phyloP scores from a whole-genome alignment of 2,329 filamentous ascomycete genomes.

The Ascomycota sp. region DNA sequence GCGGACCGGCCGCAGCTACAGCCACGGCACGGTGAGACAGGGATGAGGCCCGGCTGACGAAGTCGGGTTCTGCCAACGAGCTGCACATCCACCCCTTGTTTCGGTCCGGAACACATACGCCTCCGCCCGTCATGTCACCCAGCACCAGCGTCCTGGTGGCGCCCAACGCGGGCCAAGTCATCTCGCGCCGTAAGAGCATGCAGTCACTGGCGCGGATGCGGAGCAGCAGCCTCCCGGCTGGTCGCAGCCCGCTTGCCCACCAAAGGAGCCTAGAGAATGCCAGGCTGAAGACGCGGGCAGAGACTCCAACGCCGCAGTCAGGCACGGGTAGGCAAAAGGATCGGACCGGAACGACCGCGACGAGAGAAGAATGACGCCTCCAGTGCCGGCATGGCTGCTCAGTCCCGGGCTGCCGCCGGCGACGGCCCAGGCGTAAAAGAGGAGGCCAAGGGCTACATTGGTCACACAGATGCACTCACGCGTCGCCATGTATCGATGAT shows the following conservation, averaged over 20 bases:
- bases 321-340: not conserved
- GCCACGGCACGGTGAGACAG: constrained; percentile 17
- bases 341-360: not conserved
- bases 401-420: constrained; percentile 28
- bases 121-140: constrained; percentile 43
- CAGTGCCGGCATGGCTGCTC: constrained; percentile 40
- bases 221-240: constrained; percentile 30
- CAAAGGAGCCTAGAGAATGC: constrained; percentile 24
- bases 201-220: constrained; percentile 31
- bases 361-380: constrained; percentile 33
- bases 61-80: constrained; percentile 23
- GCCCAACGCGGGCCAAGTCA: constrained; percentile 44
- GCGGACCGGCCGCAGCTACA: constrained; percentile 30
- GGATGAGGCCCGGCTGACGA: constrained; percentile 7
- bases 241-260: constrained; percentile 25
- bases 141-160: constrained; percentile 53
- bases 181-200: constrained; percentile 31
- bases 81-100: constrained; percentile 62
- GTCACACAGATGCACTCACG: no score
- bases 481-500: no score
- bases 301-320: not conserved
- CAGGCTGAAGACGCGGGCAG: constrained; percentile 1
- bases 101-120: constrained; percentile 48
- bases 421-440: no score
- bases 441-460: no score